Conservation (phyloP, 352 stramenopile genomes). For the Globisporangium ultimum region DNA sequence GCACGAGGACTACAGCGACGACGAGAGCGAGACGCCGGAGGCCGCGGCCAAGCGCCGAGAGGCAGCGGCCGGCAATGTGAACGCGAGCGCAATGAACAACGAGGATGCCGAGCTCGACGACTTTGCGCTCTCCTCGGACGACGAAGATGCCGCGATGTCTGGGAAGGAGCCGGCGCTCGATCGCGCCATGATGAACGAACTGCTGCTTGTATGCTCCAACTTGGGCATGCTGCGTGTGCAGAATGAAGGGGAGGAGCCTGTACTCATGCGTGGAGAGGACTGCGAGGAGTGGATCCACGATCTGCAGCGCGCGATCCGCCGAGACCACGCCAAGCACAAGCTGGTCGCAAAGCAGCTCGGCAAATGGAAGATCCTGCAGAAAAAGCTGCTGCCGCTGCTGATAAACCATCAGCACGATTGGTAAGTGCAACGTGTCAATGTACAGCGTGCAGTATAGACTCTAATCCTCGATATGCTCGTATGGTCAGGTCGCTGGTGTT, state of each 20-base stretch:
- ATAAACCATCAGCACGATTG: slow-evolving; percentile 87
- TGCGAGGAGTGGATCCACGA: slow-evolving; percentile 86
- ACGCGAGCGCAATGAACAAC: not conserved
- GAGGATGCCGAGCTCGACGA: slow-evolving; percentile 40
- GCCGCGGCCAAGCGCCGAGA: slow-evolving; percentile 7
- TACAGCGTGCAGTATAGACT: not conserved
- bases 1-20: slow-evolving; percentile 8
- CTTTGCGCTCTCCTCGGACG: slow-evolving; percentile 49
- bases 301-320: slow-evolving; percentile 74
- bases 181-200: slow-evolving; percentile 82
- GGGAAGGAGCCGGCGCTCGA: slow-evolving; percentile 39
- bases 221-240: slow-evolving; percentile 73
- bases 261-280: slow-evolving; percentile 82
- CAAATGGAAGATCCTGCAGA: slow-evolving; percentile 86
- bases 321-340: slow-evolving; percentile 80
- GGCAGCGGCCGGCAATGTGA: slow-evolving; percentile 15
- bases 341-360: slow-evolving; percentile 82
- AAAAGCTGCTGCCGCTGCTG: slow-evolving; percentile 82
- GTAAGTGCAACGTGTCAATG: slow-evolving; percentile 9
- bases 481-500: slow-evolving; percentile 59
- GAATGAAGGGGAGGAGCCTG: slow-evolving; percentile 43
- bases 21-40: slow-evolving; percentile 7
- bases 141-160: slow-evolving; percentile 31
- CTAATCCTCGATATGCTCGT: not conserved
- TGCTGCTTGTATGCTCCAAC: slow-evolving; percentile 87